These are phyloP conservation scores for Vigna hirtella DNA, from an alignment of 306 rosid genomes.

Conservation along the genomic window DNA sequence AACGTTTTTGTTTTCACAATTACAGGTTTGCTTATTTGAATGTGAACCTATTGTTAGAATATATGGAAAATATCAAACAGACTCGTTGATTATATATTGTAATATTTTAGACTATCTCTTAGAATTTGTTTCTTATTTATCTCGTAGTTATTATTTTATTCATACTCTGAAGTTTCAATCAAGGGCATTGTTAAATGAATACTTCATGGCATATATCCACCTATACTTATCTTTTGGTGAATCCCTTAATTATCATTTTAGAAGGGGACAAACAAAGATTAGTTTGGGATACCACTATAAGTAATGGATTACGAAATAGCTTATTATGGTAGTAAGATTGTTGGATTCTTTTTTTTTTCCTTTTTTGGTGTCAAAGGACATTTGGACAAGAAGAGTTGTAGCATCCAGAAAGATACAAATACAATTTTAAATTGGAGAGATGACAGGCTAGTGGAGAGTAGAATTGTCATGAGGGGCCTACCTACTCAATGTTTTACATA, in stretches of 20 bases:
- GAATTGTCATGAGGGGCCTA: not conserved
- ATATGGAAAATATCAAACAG: constrained; percentile 9
- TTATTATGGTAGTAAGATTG: not conserved
- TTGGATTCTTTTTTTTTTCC: constrained; percentile 3
- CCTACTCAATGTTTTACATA: not conserved
- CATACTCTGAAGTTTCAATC: not conserved
- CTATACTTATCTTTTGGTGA: not conserved
- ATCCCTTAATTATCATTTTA: not conserved
- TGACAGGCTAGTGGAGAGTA: not conserved
- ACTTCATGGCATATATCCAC: not conserved
- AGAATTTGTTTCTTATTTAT: not conserved
- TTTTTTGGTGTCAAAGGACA: not conserved
- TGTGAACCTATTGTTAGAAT: constrained; percentile 6
- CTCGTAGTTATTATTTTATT: not conserved
- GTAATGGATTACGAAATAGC: not conserved
- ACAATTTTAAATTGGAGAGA: not conserved
- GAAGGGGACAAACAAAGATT: not conserved
- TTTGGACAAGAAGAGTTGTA: not conserved
- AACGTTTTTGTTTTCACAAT: constrained; percentile 74
- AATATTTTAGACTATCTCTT: not conserved
- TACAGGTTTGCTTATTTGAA: constrained; percentile 67
- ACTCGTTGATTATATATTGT: not conserved
- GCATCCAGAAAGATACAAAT: not conserved
- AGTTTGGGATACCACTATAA: not conserved
- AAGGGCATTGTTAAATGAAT: not conserved